Evolutionary conservation across 352 stramenopile species (phyloP).

Genomic region (Pythium graminicola): DNA sequence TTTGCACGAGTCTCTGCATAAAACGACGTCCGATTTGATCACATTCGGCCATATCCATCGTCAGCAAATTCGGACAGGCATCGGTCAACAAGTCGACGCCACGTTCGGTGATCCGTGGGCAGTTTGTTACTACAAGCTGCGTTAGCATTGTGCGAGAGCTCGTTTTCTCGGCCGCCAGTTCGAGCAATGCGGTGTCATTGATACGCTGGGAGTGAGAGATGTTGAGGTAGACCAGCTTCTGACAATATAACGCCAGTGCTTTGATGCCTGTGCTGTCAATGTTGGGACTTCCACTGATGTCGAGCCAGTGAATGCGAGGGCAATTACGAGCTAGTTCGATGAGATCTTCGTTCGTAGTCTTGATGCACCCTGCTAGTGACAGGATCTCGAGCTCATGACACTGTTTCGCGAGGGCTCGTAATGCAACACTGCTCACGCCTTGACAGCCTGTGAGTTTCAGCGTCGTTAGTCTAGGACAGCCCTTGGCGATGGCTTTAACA

Average conservation of each 20-base stretch:
- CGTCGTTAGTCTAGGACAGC: conserved; percentile 78
- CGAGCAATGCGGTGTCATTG: conserved; percentile 53
- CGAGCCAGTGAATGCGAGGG: conserved; percentile 59
- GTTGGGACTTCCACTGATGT: conserved; percentile 73
- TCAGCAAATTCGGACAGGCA: conserved; percentile 67
- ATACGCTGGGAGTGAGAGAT: conserved; percentile 73
- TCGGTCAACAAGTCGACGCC: conserved; percentile 58
- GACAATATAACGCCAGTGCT: conserved; percentile 53
- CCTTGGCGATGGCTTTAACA: conserved; percentile 71
- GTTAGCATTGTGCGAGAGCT: conserved; percentile 23
- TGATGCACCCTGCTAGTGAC: conserved; percentile 76
- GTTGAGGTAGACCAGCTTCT: conserved; percentile 55
- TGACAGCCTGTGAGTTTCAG: conserved; percentile 84
- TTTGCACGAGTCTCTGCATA: conserved; percentile 57
- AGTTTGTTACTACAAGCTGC: conserved; percentile 59
- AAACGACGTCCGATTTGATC: conserved; percentile 61
- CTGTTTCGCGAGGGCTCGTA: conserved; percentile 64
- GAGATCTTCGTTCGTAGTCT: conserved; percentile 76
- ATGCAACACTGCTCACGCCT: conserved; percentile 65
- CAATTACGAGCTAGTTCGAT: conserved; percentile 43
- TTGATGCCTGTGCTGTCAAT: conserved; percentile 54
- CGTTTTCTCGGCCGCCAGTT: conserved; percentile 27
- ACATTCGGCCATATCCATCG: conserved; percentile 82
- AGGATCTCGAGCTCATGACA: conserved; percentile 68
- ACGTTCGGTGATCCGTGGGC: conserved; percentile 58